A percentile compares a stretch with the other conserved stretches of the same genome.
Evolutionary conservation across 2,329 filamentous ascomycete species (phyloP).

Genomic region (Cadophora luteo-olivacea): DNA sequence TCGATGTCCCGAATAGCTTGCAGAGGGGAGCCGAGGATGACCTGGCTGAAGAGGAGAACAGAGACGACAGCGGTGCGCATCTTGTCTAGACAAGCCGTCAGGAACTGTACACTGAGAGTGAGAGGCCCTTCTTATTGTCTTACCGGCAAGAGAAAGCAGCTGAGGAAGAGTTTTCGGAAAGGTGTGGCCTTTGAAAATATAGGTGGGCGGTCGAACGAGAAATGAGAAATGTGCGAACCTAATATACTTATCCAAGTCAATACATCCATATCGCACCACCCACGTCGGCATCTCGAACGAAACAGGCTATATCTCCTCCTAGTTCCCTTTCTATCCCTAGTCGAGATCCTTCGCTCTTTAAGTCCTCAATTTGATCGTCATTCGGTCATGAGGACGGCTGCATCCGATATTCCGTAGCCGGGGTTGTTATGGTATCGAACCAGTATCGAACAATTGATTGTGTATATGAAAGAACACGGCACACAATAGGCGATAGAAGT

Average conservation of each 20-base stretch:
- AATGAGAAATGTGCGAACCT: neutral
- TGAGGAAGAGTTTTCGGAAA: neutral
- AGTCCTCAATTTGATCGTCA: neutral
- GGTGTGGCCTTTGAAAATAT: neutral
- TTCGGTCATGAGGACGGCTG: conserved; percentile 4
- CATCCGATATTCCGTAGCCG: neutral
- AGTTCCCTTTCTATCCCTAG: neutral
- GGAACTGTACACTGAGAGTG: neutral
- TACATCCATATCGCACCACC: neutral
- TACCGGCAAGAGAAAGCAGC: neutral
- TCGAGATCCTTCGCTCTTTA: neutral
- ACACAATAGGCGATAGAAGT: neutral
- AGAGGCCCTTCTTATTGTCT: neutral
- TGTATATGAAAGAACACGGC: neutral
- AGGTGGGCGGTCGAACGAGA: neutral
- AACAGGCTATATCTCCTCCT: neutral
- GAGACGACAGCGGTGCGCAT: conserved; percentile 29
- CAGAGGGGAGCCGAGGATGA: conserved; percentile 23
- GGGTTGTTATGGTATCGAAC: neutral
- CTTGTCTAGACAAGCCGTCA: neutral
- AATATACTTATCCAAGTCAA: conserved; percentile 9
- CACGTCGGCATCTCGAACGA: neutral
- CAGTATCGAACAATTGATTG: neutral
- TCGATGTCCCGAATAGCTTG: conserved; percentile 24
- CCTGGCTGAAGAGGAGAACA: conserved; percentile 23